Percentiles rank a stretch among this genome's conserved stretches.
These are phyloP conservation scores for Lactarius evosmus DNA, from an alignment of 768 basidiomycete genomes.

Conservation along the genomic window DNA sequence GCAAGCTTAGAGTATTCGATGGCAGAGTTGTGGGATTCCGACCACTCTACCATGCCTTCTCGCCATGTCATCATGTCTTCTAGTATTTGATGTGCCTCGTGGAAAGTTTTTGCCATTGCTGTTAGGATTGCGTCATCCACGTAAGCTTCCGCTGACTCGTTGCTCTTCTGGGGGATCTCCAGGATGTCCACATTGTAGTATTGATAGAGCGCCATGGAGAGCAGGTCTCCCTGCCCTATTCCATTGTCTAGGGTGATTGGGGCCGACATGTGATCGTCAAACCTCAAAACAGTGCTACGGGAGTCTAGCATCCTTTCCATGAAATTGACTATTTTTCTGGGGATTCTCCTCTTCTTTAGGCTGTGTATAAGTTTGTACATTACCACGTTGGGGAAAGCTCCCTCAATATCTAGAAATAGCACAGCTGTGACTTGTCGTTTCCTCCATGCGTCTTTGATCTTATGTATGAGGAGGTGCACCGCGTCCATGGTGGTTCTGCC, in stretches of 20 bases:
- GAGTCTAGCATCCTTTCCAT: constrained; percentile 11
- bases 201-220: constrained; percentile 27
- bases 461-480: constrained; percentile 29
- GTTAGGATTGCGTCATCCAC: constrained; percentile 28
- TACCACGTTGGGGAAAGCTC: constrained; percentile 40
- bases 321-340: constrained; percentile 30
- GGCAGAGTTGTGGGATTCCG: too few species aligned
- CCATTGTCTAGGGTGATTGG: constrained; percentile 20
- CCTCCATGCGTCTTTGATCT: constrained; percentile 31
- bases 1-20: too few species aligned
- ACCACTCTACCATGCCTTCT: too few species aligned
- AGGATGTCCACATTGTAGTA: constrained; percentile 30
- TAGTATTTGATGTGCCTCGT: background rate
- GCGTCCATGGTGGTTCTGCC: constrained; percentile 32
- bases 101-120: constrained; percentile 12
- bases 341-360: constrained; percentile 34
- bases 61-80: too few species aligned
- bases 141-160: constrained; percentile 14
- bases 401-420: constrained; percentile 22
- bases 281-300: constrained; percentile 16
- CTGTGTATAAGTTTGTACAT: constrained; percentile 35
- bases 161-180: background rate
- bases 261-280: constrained; percentile 27
- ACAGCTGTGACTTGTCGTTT: constrained; percentile 16
- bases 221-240: constrained; percentile 29